Evolutionary conservation across 1,139 yeast species (phyloP).

Genomic region (Debaryomycetaceae sp.): DNA sequence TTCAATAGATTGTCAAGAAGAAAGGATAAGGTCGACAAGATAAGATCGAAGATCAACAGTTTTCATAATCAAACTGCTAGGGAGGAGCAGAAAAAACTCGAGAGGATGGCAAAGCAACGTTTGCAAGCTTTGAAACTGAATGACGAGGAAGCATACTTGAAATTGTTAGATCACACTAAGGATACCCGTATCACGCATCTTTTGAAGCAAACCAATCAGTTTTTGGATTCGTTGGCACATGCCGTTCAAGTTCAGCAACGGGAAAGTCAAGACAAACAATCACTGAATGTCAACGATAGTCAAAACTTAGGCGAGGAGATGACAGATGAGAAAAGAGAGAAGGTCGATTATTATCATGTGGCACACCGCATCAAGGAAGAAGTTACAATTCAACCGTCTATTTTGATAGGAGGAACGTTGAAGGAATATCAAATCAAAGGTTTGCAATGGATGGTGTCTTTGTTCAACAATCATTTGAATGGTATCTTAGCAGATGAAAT

Average conservation of each 20-base stretch:
- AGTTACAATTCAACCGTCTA: constrained; percentile 59
- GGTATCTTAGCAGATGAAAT: constrained; percentile 97
- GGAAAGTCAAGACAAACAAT: constrained; percentile 43
- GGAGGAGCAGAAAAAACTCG: constrained; percentile 72
- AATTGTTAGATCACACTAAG: constrained; percentile 75
- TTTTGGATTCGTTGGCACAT: constrained; percentile 71
- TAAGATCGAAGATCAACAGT: constrained; percentile 38
- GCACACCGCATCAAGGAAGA: constrained; percentile 73
- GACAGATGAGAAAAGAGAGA: constrained; percentile 53
- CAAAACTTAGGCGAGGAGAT: constrained; percentile 14
- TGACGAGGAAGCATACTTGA: constrained; percentile 82
- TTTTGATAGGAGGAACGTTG: constrained; percentile 79
- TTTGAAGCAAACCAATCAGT: constrained; percentile 71
- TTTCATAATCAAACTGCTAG: constrained; percentile 59
- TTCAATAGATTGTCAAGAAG: constrained; percentile 18
- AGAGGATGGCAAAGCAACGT: constrained; percentile 79
- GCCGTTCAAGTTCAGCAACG: constrained; percentile 75
- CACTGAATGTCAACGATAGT: constrained; percentile 14
- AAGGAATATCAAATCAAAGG: constrained; percentile 95
- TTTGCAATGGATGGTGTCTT: constrained; percentile 96
- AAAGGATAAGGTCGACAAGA: constrained; percentile 40
- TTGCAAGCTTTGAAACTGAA: constrained; percentile 79
- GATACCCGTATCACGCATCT: constrained; percentile 81
- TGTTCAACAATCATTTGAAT: constrained; percentile 86
- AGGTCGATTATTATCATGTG: constrained; percentile 73